Evolutionary conservation across 2,329 filamentous ascomycete species (phyloP).

Genomic region (Colletotrichum cordylinicola): DNA sequence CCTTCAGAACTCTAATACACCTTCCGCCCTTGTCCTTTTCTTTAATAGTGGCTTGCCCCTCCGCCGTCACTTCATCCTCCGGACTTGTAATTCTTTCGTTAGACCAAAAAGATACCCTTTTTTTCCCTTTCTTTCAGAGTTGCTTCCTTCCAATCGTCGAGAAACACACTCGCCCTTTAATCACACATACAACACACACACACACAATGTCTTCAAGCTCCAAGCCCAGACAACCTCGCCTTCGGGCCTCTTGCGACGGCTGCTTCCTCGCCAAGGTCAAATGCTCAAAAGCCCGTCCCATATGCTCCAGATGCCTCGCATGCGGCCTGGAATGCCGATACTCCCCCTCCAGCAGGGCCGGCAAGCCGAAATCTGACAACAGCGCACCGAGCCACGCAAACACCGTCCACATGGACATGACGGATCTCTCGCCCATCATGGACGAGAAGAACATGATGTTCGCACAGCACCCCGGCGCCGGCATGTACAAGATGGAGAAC

Average conservation of each 20-base stretch:
- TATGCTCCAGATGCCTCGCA: constrained; percentile 56
- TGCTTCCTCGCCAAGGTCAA: constrained; percentile 64
- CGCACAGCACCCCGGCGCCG: constrained; percentile 28
- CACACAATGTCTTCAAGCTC: constrained; percentile 22
- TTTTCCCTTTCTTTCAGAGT: background rate
- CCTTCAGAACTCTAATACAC: constrained; percentile 19
- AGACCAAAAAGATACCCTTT: constrained; percentile 14
- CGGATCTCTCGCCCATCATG: constrained; percentile 27
- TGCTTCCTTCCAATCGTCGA: background rate
- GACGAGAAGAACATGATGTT: constrained; percentile 37
- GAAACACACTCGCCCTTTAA: background rate
- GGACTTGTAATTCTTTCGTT: constrained; percentile 6
- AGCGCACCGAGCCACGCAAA: constrained; percentile 23
- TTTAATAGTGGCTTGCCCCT: constrained; percentile 20
- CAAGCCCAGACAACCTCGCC: constrained; percentile 44
- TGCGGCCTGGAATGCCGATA: constrained; percentile 57
- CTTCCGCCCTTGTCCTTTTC: background rate
- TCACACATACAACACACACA: constrained; percentile 5
- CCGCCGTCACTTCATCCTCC: constrained; percentile 4
- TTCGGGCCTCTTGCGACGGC: constrained; percentile 57
- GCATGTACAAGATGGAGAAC: constrained; percentile 41
- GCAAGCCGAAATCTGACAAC: constrained; percentile 50
- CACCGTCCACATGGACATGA: constrained; percentile 26
- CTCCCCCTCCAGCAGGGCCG: constrained; percentile 56
- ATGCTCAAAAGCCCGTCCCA: constrained; percentile 58